Conservation (phyloP, 2,329 filamentous ascomycete genomes). For the Eutypella sp. region DNA sequence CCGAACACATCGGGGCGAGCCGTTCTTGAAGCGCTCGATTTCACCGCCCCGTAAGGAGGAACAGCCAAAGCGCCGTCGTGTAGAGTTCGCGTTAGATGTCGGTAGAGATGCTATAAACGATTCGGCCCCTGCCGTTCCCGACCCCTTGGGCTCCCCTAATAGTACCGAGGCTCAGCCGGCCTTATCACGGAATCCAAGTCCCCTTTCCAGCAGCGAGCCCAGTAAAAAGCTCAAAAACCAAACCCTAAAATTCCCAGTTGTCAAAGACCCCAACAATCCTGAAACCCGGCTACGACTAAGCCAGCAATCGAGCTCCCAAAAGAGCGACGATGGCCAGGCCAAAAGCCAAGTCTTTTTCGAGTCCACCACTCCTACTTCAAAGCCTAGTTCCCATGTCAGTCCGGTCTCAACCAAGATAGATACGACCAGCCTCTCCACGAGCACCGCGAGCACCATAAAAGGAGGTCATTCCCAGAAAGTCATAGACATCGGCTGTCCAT, state of each 20-base stretch:
- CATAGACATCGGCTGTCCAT: constrained; percentile 18
- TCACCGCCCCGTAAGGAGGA: constrained; percentile 9
- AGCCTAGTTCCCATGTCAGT: constrained; percentile 2
- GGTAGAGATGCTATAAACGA: neutral
- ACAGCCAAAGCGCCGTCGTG: constrained; percentile 23
- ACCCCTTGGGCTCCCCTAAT: neutral
- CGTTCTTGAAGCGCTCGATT: constrained; percentile 17
- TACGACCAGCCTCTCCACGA: constrained; percentile 12
- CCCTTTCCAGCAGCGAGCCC: constrained; percentile 26
- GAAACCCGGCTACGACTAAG: constrained; percentile 60
- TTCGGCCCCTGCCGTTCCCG: constrained; percentile 2
- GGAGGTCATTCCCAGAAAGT: constrained; percentile 2
- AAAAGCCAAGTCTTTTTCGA: constrained; percentile 34
- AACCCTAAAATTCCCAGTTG: constrained; percentile 62
- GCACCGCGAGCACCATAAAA: constrained; percentile 10
- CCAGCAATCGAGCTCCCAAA: constrained; percentile 55
- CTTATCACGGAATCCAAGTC: constrained; percentile 17
- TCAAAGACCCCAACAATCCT: constrained; percentile 69
- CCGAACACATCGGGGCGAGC: constrained; percentile 2
- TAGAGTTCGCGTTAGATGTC: constrained; percentile 15
- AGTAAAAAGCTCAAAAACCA: constrained; percentile 35
- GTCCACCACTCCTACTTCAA: constrained; percentile 6
- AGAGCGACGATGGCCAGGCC: constrained; percentile 32
- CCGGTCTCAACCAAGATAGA: constrained; percentile 10
- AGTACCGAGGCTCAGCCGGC: constrained; percentile 2